Evolutionary conservation across 306 rosid genomes (phyloP), one percentile per base, ranked within the genome.

Genomic region (Castanea crenata): DNA sequence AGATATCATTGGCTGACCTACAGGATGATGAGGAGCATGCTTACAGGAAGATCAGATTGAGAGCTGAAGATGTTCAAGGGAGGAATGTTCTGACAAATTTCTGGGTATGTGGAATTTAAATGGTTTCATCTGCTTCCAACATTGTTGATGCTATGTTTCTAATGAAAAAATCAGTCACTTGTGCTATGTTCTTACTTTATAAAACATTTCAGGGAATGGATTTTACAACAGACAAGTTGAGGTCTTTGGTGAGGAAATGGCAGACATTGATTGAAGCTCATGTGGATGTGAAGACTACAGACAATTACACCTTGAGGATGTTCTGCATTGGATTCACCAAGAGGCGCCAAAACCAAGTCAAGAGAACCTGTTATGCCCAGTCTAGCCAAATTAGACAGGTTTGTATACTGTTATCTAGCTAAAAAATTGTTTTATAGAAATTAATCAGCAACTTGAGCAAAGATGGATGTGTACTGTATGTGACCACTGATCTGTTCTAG

Each of bases 11-110:
- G 81, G 99, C 99, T 75, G 99, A 95, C 85, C 99, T 95, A 64
- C 98, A 95, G 85, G 90, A 83, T 0, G 99, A 93, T 21, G 99
- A 95, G 81, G 98, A 95, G 44, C 96, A 95, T n/a, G 90, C 99
- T 3, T 95, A 80, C 96, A 93, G 94, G 81, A 95, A 95, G 98
- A 90, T 95, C 76, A 76, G 98, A 29, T 79, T 95, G 92, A 95
- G 99, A 76, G 97, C 97, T 58, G 99, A 95, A 76, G 99, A 95
- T 79, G 92, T 93, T 56, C 98, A 95, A 67, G 99, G 98, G 41
- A 93, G 73, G 88, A 90, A 88, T 85, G 98, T 95, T 5, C 81
- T 93, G 21, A 95, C 99, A 1, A 95, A 95, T 78, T 95, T 95
- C 88, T 93, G 97, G 97, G 99, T 95, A 85, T 76, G 89, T 59